Evolutionary conservation across 2,329 filamentous ascomycete species (phyloP).

Genomic region (Colletotrichum ledebouriae): DNA sequence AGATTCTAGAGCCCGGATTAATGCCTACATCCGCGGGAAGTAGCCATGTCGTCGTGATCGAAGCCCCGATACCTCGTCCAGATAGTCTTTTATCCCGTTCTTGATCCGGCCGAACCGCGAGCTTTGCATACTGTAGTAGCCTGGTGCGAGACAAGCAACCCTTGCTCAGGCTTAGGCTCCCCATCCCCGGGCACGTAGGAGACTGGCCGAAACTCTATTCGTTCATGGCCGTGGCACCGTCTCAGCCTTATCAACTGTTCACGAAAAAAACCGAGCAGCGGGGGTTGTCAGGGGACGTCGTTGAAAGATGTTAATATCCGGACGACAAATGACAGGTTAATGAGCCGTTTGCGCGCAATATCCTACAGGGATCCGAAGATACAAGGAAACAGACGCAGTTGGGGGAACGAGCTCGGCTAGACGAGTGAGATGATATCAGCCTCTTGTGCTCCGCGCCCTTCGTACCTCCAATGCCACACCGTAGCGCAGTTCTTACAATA

Average conservation of each 20-base stretch:
- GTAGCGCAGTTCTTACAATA: not conserved
- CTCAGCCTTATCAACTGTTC: constrained; percentile 26
- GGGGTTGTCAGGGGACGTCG: constrained; percentile 14
- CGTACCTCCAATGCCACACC: constrained; percentile 4
- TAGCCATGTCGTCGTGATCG: not conserved
- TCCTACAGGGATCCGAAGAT: constrained; percentile 5
- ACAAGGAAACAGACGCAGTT: constrained; percentile 4
- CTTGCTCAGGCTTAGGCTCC: constrained; percentile 22
- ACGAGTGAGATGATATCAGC: not conserved
- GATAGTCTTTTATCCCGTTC: constrained; percentile 1
- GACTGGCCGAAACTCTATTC: constrained; percentile 19
- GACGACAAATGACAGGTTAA: constrained; percentile 29
- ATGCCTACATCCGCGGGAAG: constrained; percentile 18
- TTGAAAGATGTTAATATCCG: constrained; percentile 22
- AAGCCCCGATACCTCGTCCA: constrained; percentile 9
- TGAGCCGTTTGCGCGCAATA: constrained; percentile 1
- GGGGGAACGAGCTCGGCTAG: constrained; percentile 1
- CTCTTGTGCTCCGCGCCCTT: constrained; percentile 13
- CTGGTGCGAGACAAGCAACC: constrained; percentile 16
- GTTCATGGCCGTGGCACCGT: constrained; percentile 1
- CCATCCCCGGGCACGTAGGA: not conserved
- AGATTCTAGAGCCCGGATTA: not conserved
- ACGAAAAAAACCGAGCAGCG: constrained; percentile 11
- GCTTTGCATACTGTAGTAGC: not conserved
- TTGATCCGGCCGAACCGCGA: constrained; percentile 16